Base-by-base conservation (phyloP, 164 flowering plant genomes). In the Dillenia turbinata region DNA sequence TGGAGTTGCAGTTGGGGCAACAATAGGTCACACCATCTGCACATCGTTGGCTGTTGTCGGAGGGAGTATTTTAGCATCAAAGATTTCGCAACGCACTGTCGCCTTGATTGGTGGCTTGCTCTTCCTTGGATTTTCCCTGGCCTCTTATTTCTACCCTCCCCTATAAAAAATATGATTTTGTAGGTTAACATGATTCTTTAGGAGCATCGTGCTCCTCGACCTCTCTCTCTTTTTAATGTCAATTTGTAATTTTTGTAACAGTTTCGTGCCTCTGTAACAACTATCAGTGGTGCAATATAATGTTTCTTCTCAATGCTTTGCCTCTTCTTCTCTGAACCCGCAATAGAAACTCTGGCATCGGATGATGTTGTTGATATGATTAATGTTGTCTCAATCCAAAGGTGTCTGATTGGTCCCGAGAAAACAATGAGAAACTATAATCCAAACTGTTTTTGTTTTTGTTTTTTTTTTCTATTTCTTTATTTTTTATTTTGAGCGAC, bases 51-150 rank as follows among this genome's bases (percentile, higher is more conserved):
- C 99, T 9, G 99, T 95, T 65, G 80, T 95, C 9, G 99, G 99
- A 59, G 99, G 99, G 55, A 95, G 99, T 83, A 95, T 95, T 89
- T 71, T 95, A 49, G 99, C 99, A n/a, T 84, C 99, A 13, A 92
- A 82, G 79, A 95, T 95, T 62, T 95, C 99, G 4, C 99, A 95
- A 64, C 77, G 96, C 45, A 84, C 97, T 4, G 99, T 95, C 49
- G 99, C 99, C 2, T 83, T 88, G 9, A 56, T 92, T 11, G 99
- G 99, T 4, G 99, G 99, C 58, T 61, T 95, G 57, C 97, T 95
- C 63, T 95, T 95, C 80, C 85, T 95, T 0, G 70, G 97, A 9
- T 95, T 95, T 75, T 95, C 99, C 14, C 46, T 95, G 64, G 88
- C 99, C 12, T 95, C 99, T 0, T 95, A 82, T 65, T 90, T 95